Evolutionary conservation across 108 stramenopile species (phyloP).

Genomic region (Phaeodactylum tricornutum): DNA sequence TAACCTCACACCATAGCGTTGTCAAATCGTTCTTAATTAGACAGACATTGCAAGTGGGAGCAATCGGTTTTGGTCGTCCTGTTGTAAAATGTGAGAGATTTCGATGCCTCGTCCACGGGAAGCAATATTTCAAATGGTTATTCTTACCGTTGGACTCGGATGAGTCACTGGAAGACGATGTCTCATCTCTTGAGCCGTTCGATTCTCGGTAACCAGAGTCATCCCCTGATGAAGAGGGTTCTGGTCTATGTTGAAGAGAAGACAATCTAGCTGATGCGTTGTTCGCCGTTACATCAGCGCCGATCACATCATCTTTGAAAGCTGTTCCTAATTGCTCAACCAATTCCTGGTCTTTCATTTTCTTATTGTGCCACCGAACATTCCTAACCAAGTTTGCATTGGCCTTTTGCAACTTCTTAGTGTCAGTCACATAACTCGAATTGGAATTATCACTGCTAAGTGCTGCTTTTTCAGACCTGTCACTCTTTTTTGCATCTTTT

Average conservation of each 20-base stretch:
- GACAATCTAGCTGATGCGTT: constrained; percentile 74
- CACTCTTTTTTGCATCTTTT: constrained; percentile 11
- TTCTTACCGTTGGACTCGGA: constrained; percentile 39
- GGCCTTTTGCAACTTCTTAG: constrained; percentile 38
- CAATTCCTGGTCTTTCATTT: constrained; percentile 35
- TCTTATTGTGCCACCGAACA: constrained; percentile 53
- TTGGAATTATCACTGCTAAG: constrained; percentile 35
- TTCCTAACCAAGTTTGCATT: constrained; percentile 43
- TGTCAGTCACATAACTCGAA: constrained; percentile 41
- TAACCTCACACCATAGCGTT: constrained; percentile 82
- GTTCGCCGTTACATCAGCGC: constrained; percentile 75
- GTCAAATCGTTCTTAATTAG: constrained; percentile 67
- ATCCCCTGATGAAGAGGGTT: constrained; percentile 51
- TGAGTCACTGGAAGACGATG: constrained; percentile 39
- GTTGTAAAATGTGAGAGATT: constrained; percentile 3
- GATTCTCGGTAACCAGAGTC: constrained; percentile 79
- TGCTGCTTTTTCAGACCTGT: constrained; percentile 3
- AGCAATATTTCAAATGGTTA: background rate
- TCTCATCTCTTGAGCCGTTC: constrained; percentile 62
- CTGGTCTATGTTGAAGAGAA: constrained; percentile 47
- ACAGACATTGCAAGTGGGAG: constrained; percentile 61
- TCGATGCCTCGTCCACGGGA: background rate
- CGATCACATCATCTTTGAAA: constrained; percentile 78
- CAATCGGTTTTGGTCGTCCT: constrained; percentile 42
- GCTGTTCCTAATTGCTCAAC: constrained; percentile 19